Evolutionary conservation across 2,329 filamentous ascomycete genomes (phyloP).

Genomic region (Diplodia mutila): DNA sequence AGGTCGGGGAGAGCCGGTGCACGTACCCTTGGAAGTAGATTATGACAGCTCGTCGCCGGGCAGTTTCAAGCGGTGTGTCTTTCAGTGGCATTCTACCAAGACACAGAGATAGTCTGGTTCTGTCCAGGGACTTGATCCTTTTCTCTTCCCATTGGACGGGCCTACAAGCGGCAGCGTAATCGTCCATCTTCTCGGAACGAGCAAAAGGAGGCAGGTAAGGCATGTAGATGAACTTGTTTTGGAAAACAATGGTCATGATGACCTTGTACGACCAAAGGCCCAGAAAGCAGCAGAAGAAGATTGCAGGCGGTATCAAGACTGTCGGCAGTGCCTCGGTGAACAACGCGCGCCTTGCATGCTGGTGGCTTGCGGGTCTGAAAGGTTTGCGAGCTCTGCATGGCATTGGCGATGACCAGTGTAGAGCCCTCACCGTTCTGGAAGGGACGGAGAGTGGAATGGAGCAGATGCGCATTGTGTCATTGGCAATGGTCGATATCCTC

Average conservation of each 20-base stretch:
- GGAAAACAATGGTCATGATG: slow-evolving; percentile 74
- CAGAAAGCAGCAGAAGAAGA: slow-evolving; percentile 69
- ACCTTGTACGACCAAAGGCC: slow-evolving; percentile 68
- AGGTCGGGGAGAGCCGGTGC: not conserved
- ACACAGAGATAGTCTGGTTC: slow-evolving; percentile 66
- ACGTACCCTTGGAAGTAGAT: slow-evolving; percentile 54
- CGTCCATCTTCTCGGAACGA: slow-evolving; percentile 66
- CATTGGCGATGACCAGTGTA: not conserved
- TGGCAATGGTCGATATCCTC: not conserved
- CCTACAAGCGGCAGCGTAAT: slow-evolving; percentile 63
- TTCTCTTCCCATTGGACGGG: slow-evolving; percentile 71
- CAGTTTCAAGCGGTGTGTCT: not conserved
- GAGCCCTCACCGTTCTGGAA: not conserved
- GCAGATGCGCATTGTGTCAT: slow-evolving; percentile 2
- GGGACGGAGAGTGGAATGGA: not conserved
- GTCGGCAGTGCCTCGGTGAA: slow-evolving; percentile 43
- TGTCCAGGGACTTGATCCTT: slow-evolving; percentile 63
- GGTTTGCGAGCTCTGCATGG: not conserved
- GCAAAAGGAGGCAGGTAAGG: slow-evolving; percentile 73
- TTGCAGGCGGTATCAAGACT: slow-evolving; percentile 64
- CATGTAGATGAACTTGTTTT: slow-evolving; percentile 84
- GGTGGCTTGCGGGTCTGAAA: not conserved
- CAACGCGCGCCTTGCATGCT: slow-evolving; percentile 23
- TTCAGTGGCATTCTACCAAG: slow-evolving; percentile 44
- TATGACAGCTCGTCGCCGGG: slow-evolving; percentile 42